Percentiles rank a stretch among this genome's conserved stretches.
phyloP scores from a whole-genome alignment of 1,139 yeast species.

The Candida glucosophila region DNA sequence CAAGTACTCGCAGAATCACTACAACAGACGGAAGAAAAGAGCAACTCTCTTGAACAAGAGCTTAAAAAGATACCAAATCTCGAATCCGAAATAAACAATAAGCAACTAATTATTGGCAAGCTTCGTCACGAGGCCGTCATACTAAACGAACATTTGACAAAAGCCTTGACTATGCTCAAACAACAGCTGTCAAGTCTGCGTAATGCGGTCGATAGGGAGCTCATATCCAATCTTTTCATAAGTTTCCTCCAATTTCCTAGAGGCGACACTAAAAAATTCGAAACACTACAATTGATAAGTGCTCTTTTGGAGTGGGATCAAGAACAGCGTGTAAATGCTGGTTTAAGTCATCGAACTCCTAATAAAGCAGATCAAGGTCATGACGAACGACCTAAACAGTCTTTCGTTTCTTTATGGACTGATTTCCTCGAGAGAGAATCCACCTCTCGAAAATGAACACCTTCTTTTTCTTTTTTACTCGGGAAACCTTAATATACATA shows the following conservation, averaged over 20 bases:
- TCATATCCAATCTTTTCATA: constrained; percentile 75
- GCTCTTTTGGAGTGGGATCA: constrained; percentile 87
- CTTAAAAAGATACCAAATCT: constrained; percentile 14
- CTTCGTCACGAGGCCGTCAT: constrained; percentile 94
- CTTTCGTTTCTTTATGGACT: constrained; percentile 83
- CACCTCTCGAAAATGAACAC: no score
- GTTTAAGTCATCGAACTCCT: constrained; percentile 44
- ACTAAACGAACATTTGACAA: constrained; percentile 85
- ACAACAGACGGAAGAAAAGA: constrained; percentile 1
- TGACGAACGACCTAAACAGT: constrained; percentile 38
- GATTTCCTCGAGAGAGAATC: constrained; percentile 80
- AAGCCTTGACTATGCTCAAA: constrained; percentile 71
- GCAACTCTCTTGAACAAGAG: constrained; percentile 9
- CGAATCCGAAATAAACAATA: constrained; percentile 46
- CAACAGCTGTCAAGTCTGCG: constrained; percentile 57
- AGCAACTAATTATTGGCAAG: constrained; percentile 77
- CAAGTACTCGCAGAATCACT: constrained; percentile 4
- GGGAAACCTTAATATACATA: no score
- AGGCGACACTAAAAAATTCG: constrained; percentile 90
- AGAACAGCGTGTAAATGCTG: constrained; percentile 73
- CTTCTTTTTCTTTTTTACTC: no score
- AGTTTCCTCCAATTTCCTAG: constrained; percentile 84
- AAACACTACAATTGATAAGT: constrained; percentile 76
- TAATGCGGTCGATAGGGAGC: constrained; percentile 77
- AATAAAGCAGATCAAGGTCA: constrained; percentile 14